Conservation (phyloP, 2,329 filamentous ascomycete genomes). For the Elsinoe necatrix region DNA sequence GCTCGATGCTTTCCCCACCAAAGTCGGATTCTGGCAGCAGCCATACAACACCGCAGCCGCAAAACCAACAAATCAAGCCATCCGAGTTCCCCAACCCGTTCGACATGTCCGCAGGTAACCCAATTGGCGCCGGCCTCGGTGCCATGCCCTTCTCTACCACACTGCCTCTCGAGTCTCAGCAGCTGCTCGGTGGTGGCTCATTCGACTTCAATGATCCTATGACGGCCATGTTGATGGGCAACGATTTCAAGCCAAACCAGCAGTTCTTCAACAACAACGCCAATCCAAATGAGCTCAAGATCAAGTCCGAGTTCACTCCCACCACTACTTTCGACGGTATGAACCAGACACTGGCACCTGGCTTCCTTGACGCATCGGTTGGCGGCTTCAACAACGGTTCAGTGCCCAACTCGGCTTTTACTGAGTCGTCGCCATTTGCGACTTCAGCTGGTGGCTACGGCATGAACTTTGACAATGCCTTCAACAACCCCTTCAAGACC, state of each 20-base stretch:
- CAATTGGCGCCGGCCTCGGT: conserved; percentile 26
- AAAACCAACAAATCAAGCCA: conserved; percentile 20
- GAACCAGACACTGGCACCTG: conserved; percentile 34
- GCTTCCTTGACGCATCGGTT: conserved; percentile 27
- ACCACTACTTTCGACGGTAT: conserved; percentile 31
- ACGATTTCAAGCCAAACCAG: conserved; percentile 30
- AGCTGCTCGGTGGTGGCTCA: conserved; percentile 39
- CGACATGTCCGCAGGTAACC: conserved; percentile 24
- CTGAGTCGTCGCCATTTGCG: conserved; percentile 23
- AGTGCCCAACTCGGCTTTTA: conserved; percentile 21
- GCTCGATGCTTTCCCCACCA: conserved; percentile 24
- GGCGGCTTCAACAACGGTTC: conserved; percentile 20
- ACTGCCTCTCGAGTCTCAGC: conserved; percentile 46
- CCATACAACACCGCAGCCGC: conserved; percentile 13
- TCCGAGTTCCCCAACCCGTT: conserved; percentile 18
- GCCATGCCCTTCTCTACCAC: conserved; percentile 41
- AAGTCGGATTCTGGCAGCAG: conserved; percentile 16
- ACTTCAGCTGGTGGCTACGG: conserved; percentile 21
- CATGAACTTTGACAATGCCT: conserved; percentile 20
- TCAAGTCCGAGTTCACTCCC: conserved; percentile 23
- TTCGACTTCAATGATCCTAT: conserved; percentile 40
- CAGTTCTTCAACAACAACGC: conserved; percentile 39
- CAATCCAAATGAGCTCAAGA: conserved; percentile 29
- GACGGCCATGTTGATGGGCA: conserved; percentile 40
- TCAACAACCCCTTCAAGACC: conserved; percentile 21